A percentile compares a stretch with the other conserved stretches of the same genome.
Conservation (phyloP, 495 filamentous ascomycete genomes). For the Pyronema domesticum region DNA sequence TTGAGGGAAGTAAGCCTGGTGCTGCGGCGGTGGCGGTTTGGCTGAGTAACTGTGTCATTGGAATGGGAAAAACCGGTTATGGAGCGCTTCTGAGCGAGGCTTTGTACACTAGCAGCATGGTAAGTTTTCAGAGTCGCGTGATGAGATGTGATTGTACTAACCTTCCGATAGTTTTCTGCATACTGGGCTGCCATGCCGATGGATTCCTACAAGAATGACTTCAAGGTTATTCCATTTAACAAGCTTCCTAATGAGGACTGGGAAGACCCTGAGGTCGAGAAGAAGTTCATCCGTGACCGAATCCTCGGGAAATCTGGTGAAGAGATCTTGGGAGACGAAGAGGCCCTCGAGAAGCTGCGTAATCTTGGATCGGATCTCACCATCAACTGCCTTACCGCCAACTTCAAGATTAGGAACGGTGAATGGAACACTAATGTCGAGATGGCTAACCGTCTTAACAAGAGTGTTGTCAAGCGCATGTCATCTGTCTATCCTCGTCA, state of each 20-base stretch:
- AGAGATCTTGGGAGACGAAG: constrained; percentile 22
- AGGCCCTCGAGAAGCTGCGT: constrained; percentile 26
- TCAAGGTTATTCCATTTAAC: constrained; percentile 31
- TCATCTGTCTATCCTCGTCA: constrained; percentile 27
- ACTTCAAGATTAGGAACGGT: constrained; percentile 28
- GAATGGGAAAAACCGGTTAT: constrained; percentile 5
- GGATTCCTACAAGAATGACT: constrained; percentile 8
- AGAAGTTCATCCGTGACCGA: constrained; percentile 27
- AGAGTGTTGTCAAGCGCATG: constrained; percentile 27
- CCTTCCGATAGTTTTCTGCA: constrained; percentile 26
- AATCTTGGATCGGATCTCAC: constrained; percentile 31
- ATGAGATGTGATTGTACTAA: not conserved
- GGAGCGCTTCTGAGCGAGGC: constrained; percentile 5
- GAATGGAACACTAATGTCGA: constrained; percentile 31
- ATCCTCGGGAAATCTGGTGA: constrained; percentile 27
- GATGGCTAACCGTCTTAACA: constrained; percentile 34
- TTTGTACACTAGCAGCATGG: constrained; percentile 5
- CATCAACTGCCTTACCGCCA: constrained; percentile 33
- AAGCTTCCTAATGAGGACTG: constrained; percentile 24
- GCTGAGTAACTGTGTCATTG: constrained; percentile 6
- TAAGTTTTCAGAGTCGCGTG: not conserved
- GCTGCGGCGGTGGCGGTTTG: constrained; percentile 1
- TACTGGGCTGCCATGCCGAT: constrained; percentile 29
- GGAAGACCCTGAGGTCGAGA: constrained; percentile 24
- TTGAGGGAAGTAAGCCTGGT: constrained; percentile 27